Percentiles rank a stretch among this genome's conserved stretches.
Evolutionary conservation across 2,329 filamentous ascomycete species (phyloP).

Genomic region (Aspergillus candidus): DNA sequence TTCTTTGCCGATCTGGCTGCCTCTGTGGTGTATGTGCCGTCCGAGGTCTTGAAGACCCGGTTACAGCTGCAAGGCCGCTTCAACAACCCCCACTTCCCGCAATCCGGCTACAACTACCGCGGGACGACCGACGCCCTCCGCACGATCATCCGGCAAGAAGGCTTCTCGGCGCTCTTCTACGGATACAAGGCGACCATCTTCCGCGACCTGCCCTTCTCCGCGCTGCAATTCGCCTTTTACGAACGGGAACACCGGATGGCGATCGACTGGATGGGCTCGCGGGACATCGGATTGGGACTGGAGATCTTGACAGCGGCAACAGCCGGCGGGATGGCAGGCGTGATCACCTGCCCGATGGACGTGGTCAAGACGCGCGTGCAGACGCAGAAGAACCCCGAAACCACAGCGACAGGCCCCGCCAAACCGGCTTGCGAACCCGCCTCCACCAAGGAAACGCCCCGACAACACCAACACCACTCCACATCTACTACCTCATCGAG

Average conservation of each 20-base stretch:
- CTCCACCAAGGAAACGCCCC: conserved; percentile 24
- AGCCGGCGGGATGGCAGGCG: conserved; percentile 86
- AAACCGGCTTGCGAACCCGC: conserved; percentile 25
- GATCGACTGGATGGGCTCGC: conserved; percentile 67
- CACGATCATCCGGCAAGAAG: conserved; percentile 79
- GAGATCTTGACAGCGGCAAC: conserved; percentile 85
- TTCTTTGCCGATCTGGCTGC: conserved; percentile 89
- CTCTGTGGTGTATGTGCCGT: conserved; percentile 90
- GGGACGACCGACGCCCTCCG: conserved; percentile 75
- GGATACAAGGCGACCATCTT: conserved; percentile 96
- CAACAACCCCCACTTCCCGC: conserved; percentile 84
- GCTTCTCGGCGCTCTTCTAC: conserved; percentile 78
- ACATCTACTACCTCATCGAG: conserved; percentile 19
- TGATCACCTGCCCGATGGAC: conserved; percentile 91
- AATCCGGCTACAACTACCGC: conserved; percentile 90
- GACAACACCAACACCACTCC: conserved; percentile 18
- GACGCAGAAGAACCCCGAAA: conserved; percentile 67
- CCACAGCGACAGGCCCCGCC: conserved; percentile 16
- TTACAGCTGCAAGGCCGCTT: conserved; percentile 89
- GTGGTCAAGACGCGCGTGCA: conserved; percentile 97
- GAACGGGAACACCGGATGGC: conserved; percentile 86
- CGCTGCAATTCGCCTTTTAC: conserved; percentile 96
- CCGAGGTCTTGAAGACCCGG: conserved; percentile 95
- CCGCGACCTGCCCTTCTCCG: conserved; percentile 91
- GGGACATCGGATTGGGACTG: conserved; percentile 76